Evolutionary conservation across 306 rosid species (phyloP).

Genomic region (Canavalia gladiata): DNA sequence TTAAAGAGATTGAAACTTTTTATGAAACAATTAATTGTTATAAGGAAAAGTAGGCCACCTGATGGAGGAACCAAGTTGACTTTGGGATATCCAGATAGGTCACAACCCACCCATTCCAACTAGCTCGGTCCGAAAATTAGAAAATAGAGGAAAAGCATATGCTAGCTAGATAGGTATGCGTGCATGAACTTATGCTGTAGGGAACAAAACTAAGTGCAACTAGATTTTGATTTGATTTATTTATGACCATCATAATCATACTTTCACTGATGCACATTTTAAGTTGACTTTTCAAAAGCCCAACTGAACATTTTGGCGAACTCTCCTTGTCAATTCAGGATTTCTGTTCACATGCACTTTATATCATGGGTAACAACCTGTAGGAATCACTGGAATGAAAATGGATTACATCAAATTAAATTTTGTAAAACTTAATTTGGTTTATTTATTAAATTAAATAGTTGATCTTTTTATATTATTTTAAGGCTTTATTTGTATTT

Average conservation of each 20-base stretch:
- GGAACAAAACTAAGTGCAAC: constrained; percentile 39
- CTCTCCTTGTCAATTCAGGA: background rate
- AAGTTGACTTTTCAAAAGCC: constrained; percentile 45
- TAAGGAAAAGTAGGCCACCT: constrained; percentile 34
- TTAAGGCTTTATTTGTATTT: too few species aligned
- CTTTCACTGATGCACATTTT: constrained; percentile 33
- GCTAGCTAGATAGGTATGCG: constrained; percentile 22
- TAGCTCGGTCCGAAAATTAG: background rate
- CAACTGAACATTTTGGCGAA: constrained; percentile 18
- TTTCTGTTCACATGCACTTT: background rate
- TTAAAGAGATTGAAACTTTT: constrained; percentile 6
- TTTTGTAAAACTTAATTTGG: too few species aligned
- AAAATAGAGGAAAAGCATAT: background rate
- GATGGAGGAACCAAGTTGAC: constrained; percentile 44
- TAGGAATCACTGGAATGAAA: too few species aligned
- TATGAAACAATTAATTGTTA: constrained; percentile 6
- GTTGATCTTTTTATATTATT: too few species aligned
- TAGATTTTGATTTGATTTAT: constrained; percentile 3
- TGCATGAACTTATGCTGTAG: background rate
- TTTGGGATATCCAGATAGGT: constrained; percentile 31
- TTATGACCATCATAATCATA: constrained; percentile 34
- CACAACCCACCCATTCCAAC: constrained; percentile 1
- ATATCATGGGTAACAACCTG: too few species aligned
- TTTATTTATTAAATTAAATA: too few species aligned
- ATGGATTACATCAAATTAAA: too few species aligned